Evolutionary conservation across 495 filamentous ascomycete genomes (phyloP).

Genomic region (Hyaloscypha finlandica): DNA sequence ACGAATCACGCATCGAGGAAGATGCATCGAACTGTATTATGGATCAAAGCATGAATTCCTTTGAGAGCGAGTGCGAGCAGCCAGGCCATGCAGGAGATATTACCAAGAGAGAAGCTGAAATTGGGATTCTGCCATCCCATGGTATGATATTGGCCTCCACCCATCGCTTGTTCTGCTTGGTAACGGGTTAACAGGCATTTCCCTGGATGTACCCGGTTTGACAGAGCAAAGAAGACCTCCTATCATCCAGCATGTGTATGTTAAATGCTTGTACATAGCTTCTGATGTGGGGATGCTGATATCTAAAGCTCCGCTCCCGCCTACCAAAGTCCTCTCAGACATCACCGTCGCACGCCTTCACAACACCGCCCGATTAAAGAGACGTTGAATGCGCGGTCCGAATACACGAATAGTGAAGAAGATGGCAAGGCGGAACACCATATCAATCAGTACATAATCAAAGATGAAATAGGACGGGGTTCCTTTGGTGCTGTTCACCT

Average conservation of each 20-base stretch:
- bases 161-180: neutral
- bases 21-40: conserved; percentile 16
- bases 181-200: conserved; percentile 31
- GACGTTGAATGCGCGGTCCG: conserved; percentile 86
- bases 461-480: conserved; percentile 92
- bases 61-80: conserved; percentile 7
- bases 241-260: conserved; percentile 46
- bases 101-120: conserved; percentile 29
- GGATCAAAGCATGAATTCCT: conserved; percentile 13
- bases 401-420: conserved; percentile 83
- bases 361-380: conserved; percentile 78
- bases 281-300: conserved; percentile 7
- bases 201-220: conserved; percentile 35
- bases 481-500: conserved; percentile 95
- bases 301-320: conserved; percentile 37
- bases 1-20: conserved; percentile 5
- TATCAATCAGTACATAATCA: conserved; percentile 94
- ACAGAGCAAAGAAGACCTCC: conserved; percentile 32
- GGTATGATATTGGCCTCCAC: conserved; percentile 16
- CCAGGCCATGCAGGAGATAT: conserved; percentile 30
- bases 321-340: conserved; percentile 70
- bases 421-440: conserved; percentile 73
- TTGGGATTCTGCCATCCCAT: conserved; percentile 41
- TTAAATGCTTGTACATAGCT: neutral
- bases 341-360: conserved; percentile 73